Conservation (phyloP, 805 yeast species). For the Saturnispora halmiae region DNA sequence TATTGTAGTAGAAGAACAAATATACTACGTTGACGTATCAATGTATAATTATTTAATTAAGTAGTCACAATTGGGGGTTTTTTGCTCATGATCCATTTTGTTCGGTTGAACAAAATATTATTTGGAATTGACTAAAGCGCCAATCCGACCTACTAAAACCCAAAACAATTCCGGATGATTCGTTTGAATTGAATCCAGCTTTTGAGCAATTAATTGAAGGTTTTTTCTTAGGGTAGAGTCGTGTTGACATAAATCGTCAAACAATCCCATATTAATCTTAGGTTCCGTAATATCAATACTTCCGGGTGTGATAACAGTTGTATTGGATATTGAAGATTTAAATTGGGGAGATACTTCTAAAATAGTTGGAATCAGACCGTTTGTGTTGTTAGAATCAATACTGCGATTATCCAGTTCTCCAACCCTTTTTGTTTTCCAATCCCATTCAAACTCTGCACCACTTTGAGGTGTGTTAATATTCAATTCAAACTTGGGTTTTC, state of each 20-base stretch:
- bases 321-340: constrained; percentile 1
- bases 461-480: constrained; percentile 16
- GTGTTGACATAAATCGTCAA: background rate
- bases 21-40: too few relatives aligned
- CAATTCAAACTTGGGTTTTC: constrained; percentile 33
- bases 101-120: background rate
- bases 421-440: constrained; percentile 12
- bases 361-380: background rate
- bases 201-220: constrained; percentile 1
- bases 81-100: too few relatives aligned
- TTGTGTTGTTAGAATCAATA: too few relatives aligned
- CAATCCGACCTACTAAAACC: background rate
- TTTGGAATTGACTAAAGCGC: background rate
- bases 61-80: too few relatives aligned
- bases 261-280: background rate
- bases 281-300: background rate
- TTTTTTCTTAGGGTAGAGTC: background rate
- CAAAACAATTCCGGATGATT: constrained; percentile 3
- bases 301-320: constrained; percentile 1
- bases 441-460: constrained; percentile 25
- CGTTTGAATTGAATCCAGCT: background rate
- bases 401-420: too few relatives aligned
- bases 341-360: constrained; percentile 1
- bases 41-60: too few relatives aligned
- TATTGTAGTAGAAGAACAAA: too few relatives aligned